Base-by-base conservation (phyloP, 2,329 filamentous ascomycete genomes). In the Amesomyces nigricolor region DNA sequence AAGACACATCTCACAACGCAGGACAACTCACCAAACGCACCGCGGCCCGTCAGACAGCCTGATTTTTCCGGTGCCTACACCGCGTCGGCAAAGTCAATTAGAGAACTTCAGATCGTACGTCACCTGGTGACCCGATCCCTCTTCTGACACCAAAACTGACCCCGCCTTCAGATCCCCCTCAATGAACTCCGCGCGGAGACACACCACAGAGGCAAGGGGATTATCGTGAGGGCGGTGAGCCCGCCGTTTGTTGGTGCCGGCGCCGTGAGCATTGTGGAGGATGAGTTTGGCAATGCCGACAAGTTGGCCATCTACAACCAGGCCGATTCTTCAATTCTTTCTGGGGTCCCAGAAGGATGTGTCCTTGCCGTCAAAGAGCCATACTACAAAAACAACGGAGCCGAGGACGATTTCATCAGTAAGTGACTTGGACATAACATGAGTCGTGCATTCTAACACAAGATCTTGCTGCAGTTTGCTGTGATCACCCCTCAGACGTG, bases 261-360 rank as follows among this genome's bases (percentile, higher is more conserved):
- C 0, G 64, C 65, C 0, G 67, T 71, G 16, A 67, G 67, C 8
- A 61, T 73, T 4, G 69, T 71, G 7, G 67, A 72, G 37, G 70
- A 72, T 26, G 67, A 68, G 54, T 58, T 63, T 10, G 69, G 70
- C n/a, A 67, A 68, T 30, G 67, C 63, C 5, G 69, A 71, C 47
- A 71, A 71, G 61, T 48, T 73, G 37, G 66, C 66, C 38, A 65
- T 72, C n/a, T 72, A 72, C 63, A 72, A 71, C 61, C 70, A 71
- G 32, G 57, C 62, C 26, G 66, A 65, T 61, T 63, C 67, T 2
- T 67, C 63, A n/a, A 65, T 70, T n/a, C 49, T 71, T 6, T 68
- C 66, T 1, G 63, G 64, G 2, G 63, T 70, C 1, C 69, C 69
- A 2, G 66, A 68, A 46, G 66, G 66, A 0, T 67, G 62, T 5